Percentiles rank a stretch among this genome's conserved stretches.
phyloP scores from a whole-genome alignment of 192 early-diverging fungal species.

The Coemansia sp. region DNA sequence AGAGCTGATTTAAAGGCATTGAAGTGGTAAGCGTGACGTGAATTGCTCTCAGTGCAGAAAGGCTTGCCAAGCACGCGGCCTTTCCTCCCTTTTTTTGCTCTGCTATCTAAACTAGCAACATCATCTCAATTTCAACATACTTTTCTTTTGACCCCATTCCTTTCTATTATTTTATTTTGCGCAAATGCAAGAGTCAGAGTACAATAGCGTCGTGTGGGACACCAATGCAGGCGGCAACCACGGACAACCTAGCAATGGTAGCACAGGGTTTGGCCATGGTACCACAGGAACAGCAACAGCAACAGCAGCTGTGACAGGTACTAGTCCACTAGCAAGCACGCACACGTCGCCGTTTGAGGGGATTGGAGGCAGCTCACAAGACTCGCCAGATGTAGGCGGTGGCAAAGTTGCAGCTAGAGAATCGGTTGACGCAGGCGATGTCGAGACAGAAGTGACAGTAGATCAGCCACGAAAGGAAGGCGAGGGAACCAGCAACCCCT shows the following conservation, averaged over 20 bases:
- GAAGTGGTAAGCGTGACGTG: background rate
- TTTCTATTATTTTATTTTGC: background rate
- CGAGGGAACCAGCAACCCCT: conserved; percentile 79
- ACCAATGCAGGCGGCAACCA: conserved; percentile 33
- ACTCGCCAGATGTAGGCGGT: conserved; percentile 8
- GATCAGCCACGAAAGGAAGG: conserved; percentile 85
- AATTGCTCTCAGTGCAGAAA: background rate
- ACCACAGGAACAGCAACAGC: background rate
- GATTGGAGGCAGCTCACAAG: conserved; percentile 7
- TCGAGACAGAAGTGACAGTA: conserved; percentile 61
- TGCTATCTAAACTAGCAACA: background rate
- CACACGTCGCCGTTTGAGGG: conserved; percentile 28
- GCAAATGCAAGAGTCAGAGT: conserved; percentile 50
- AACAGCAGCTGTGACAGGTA: background rate
- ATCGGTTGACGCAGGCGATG: conserved; percentile 6
- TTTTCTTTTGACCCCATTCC: background rate
- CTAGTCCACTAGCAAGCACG: conserved; percentile 21
- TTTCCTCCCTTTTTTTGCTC: background rate
- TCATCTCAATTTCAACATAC: background rate
- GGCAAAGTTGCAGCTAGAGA: background rate
- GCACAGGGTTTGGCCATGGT: background rate
- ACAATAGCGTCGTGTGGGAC: conserved; percentile 54
- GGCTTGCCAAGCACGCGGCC: background rate
- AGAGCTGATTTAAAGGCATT: background rate
- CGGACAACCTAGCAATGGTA: conserved; percentile 7